Percentiles rank a stretch among this genome's conserved stretches.
Evolutionary conservation across 768 basidiomycete species (phyloP).

Genomic region (Cyclocybe aegerita): DNA sequence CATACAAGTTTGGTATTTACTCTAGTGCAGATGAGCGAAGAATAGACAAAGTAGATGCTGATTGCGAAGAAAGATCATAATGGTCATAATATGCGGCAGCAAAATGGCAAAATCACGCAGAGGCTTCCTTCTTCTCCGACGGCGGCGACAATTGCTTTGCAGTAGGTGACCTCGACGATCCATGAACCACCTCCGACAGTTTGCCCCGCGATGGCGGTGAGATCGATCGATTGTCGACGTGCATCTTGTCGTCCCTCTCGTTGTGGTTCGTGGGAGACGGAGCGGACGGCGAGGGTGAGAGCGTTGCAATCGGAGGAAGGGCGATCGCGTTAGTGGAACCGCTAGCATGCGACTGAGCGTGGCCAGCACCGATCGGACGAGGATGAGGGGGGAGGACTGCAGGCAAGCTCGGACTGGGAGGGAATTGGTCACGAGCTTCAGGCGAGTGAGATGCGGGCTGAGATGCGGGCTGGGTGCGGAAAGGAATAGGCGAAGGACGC

Average conservation of each 20-base stretch:
- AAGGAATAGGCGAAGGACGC: slow-evolving; percentile 70
- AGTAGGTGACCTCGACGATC: slow-evolving; percentile 48
- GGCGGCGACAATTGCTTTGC: slow-evolving; percentile 57
- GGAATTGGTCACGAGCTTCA: slow-evolving; percentile 57
- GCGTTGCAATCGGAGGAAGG: slow-evolving; percentile 69
- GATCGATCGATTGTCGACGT: slow-evolving; percentile 47
- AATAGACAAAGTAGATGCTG: background rate
- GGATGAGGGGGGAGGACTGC: slow-evolving; percentile 73
- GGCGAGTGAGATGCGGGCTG: slow-evolving; percentile 71
- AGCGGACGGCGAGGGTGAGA: slow-evolving; percentile 60
- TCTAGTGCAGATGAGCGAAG: too few species aligned
- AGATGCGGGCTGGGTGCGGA: slow-evolving; percentile 66
- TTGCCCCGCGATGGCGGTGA: slow-evolving; percentile 56
- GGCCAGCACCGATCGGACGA: slow-evolving; percentile 61
- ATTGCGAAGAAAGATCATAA: slow-evolving; percentile 8
- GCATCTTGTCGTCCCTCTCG: slow-evolving; percentile 55
- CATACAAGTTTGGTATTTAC: too few species aligned
- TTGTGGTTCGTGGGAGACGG: slow-evolving; percentile 46
- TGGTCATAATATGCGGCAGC: slow-evolving; percentile 12
- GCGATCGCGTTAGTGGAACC: slow-evolving; percentile 41
- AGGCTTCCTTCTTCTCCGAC: slow-evolving; percentile 40
- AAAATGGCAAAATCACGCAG: slow-evolving; percentile 12
- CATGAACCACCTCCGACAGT: slow-evolving; percentile 50
- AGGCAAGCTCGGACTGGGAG: slow-evolving; percentile 56
- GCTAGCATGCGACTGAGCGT: slow-evolving; percentile 35